These are phyloP conservation scores for Podospora sp. DNA, from an alignment of 495 filamentous ascomycete species.

Conservation along the genomic window DNA sequence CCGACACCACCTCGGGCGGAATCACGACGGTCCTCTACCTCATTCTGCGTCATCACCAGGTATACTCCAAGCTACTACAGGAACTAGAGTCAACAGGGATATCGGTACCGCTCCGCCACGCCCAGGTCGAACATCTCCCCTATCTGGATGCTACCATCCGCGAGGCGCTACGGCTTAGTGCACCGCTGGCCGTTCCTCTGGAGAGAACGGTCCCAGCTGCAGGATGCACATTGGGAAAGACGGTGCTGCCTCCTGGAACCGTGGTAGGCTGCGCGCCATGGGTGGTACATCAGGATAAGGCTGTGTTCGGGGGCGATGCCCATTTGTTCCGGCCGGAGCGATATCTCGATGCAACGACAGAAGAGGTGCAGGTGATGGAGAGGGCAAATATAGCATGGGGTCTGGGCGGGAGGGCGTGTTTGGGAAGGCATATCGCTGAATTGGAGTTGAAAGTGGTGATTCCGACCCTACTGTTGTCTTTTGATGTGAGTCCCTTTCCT, in stretches of 20 bases:
- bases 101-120: slow-evolving; percentile 22
- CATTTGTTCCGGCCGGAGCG: slow-evolving; percentile 58
- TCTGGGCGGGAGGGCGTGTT: slow-evolving; percentile 60
- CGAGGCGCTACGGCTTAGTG: slow-evolving; percentile 60
- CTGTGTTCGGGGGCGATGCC: slow-evolving; percentile 55
- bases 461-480: slow-evolving; percentile 54
- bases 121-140: slow-evolving; percentile 39
- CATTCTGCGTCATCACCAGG: slow-evolving; percentile 50
- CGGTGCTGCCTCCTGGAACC: slow-evolving; percentile 53
- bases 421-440: slow-evolving; percentile 64
- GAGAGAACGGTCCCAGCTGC: slow-evolving; percentile 58
- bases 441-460: slow-evolving; percentile 68
- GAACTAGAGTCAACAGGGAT: slow-evolving; percentile 41
- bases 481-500: slow-evolving; percentile 31
- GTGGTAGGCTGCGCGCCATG: slow-evolving; percentile 29
- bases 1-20: slow-evolving; percentile 58
- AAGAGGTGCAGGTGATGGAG: slow-evolving; percentile 49
- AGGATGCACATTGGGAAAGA: slow-evolving; percentile 54
- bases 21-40: slow-evolving; percentile 55
- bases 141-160: slow-evolving; percentile 65
- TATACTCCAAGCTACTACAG: slow-evolving; percentile 42
- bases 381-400: slow-evolving; percentile 55
- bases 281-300: slow-evolving; percentile 54
- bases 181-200: slow-evolving; percentile 51
- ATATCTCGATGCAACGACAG: slow-evolving; percentile 49